These are phyloP conservation scores for Alternaria sp. DNA, from an alignment of 2,329 filamentous ascomycete species.

Conservation along the genomic window DNA sequence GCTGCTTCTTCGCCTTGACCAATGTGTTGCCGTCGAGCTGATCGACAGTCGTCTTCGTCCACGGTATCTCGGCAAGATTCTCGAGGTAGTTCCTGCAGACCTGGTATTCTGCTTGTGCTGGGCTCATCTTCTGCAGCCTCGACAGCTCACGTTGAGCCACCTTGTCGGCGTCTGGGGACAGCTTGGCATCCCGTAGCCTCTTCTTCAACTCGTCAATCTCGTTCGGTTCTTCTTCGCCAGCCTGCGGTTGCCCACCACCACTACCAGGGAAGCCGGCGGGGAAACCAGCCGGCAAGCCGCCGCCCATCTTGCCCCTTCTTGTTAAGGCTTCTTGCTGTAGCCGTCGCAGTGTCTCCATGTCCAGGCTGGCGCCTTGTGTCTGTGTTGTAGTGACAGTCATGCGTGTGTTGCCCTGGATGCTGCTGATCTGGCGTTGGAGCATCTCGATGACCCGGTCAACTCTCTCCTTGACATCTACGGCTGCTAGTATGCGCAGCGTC, in stretches of 20 bases:
- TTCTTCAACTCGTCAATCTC: constrained; percentile 93
- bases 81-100: constrained; percentile 94
- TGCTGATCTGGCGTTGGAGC: constrained; percentile 80
- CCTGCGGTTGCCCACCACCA: constrained; percentile 56
- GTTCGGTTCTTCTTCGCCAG: constrained; percentile 78
- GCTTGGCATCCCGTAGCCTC: constrained; percentile 79
- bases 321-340: constrained; percentile 55
- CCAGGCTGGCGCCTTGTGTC: constrained; percentile 53
- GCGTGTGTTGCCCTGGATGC: constrained; percentile 86
- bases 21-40: constrained; percentile 83
- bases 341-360: constrained; percentile 56
- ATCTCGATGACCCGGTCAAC: constrained; percentile 84
- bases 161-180: constrained; percentile 85
- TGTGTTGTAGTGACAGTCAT: constrained; percentile 79
- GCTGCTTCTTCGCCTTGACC: constrained; percentile 80
- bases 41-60: constrained; percentile 85
- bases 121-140: constrained; percentile 92
- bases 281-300: constrained; percentile 47
- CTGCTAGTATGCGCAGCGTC: constrained; percentile 85
- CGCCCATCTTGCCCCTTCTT: constrained; percentile 45
- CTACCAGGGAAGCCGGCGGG: constrained; percentile 55
- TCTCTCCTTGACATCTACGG: constrained; percentile 78
- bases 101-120: constrained; percentile 93
- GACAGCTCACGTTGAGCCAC: constrained; percentile 90
- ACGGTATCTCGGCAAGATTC: constrained; percentile 92